A percentile compares a stretch with the other conserved stretches of the same genome.
Evolutionary conservation across 2,329 filamentous ascomycete species (phyloP).

Genomic region (Aspergillus ibericus): DNA sequence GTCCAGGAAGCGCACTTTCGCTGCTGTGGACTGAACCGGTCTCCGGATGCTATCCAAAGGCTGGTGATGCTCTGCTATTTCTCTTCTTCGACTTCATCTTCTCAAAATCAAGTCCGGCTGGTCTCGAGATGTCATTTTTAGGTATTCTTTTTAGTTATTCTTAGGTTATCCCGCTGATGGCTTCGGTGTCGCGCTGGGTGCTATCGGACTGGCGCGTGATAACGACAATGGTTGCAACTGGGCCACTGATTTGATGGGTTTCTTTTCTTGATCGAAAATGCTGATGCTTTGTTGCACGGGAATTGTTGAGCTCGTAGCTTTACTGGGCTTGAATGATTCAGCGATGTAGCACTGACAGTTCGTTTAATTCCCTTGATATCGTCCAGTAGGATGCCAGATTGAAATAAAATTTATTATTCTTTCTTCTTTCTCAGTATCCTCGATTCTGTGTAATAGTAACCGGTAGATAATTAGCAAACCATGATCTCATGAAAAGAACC

Average conservation of each 20-base stretch:
- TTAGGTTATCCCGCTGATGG: neutral
- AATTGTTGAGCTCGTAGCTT: conserved; percentile 3
- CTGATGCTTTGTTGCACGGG: conserved; percentile 12
- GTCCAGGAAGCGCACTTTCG: conserved; percentile 25
- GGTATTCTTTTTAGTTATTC: neutral
- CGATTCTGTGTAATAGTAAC: neutral
- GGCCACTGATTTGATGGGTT: neutral
- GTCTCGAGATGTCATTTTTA: neutral
- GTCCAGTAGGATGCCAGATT: neutral
- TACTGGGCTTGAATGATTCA: conserved; percentile 3
- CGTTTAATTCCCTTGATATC: neutral
- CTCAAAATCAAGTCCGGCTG: neutral
- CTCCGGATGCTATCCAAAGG: neutral
- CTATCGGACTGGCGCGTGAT: neutral
- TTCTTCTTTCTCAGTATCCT: neutral
- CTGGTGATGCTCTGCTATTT: neutral
- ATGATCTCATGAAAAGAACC: neutral
- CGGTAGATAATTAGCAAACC: neutral
- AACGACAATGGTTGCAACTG: neutral
- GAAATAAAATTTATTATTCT: neutral
- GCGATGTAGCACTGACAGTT: neutral
- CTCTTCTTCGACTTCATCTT: neutral
- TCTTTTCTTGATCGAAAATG: neutral
- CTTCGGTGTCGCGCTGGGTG: neutral
- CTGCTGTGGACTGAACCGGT: conserved; percentile 10